Percentiles rank a stretch among this genome's conserved stretches.
Conservation (phyloP, 805 yeast genomes). For the Isabelozyma heimii region DNA sequence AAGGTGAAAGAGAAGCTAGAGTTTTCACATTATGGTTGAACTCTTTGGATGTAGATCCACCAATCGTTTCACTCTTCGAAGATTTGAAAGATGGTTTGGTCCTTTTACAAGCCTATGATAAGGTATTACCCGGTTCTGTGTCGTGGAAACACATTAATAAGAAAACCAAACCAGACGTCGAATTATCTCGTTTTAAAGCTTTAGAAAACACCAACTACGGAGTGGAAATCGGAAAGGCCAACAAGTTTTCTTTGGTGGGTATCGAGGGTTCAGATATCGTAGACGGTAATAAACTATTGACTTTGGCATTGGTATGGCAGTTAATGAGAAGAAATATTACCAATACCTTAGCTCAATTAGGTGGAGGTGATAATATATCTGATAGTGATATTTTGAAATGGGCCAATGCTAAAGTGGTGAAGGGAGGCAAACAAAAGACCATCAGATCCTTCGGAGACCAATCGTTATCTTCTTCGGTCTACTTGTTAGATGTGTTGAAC, state of each 20-base stretch:
- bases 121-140: conserved; percentile 92
- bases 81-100: conserved; percentile 92
- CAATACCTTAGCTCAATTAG: conserved; percentile 70
- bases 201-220: conserved; percentile 97
- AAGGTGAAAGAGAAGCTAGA: conserved; percentile 98
- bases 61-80: conserved; percentile 87
- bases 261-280: conserved; percentile 97
- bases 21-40: conserved; percentile 97
- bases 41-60: conserved; percentile 93
- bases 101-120: conserved; percentile 88
- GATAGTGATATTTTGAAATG: conserved; percentile 88
- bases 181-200: conserved; percentile 87
- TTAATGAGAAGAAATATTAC: conserved; percentile 95
- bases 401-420: conserved; percentile 84
- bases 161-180: conserved; percentile 71
- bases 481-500: conserved; percentile 82
- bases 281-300: conserved; percentile 86
- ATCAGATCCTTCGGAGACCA: conserved; percentile 86
- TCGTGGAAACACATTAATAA: conserved; percentile 78
- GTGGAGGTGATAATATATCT: conserved; percentile 60
- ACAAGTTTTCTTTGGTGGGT: conserved; percentile 91
- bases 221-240: conserved; percentile 93
- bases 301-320: conserved; percentile 96
- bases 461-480: conserved; percentile 72
- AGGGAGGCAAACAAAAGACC: conserved; percentile 75